These are phyloP conservation scores for Lepidium aucheri DNA, from an alignment of 345 rosid species.

Conservation along the genomic window DNA sequence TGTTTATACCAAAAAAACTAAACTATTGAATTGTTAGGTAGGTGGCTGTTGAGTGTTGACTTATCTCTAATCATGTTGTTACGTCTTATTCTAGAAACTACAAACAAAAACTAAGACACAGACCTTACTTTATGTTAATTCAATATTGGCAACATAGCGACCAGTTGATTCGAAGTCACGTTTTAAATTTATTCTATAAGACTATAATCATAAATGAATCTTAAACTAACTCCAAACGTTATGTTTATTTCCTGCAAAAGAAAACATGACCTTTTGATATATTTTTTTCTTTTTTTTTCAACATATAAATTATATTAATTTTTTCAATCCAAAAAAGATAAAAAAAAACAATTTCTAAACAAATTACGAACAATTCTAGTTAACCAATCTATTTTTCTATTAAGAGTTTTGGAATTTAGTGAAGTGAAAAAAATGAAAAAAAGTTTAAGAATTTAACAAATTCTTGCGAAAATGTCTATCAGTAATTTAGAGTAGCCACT, in stretches of 20 bases:
- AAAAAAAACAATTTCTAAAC: no score
- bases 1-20: neutral
- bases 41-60: conserved; percentile 25
- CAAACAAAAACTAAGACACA: neutral
- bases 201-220: neutral
- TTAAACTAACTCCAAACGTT: neutral
- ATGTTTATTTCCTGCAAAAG: neutral
- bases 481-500: no score
- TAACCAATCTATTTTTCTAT: no score
- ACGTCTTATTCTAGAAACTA: neutral
- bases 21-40: neutral
- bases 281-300: no score
- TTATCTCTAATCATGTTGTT: neutral
- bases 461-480: no score
- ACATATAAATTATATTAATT: no score
- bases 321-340: no score
- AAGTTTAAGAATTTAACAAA: no score
- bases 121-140: neutral
- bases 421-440: no score
- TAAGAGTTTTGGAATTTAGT: no score
- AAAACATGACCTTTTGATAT: no score
- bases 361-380: no score
- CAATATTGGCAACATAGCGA: conserved; percentile 16
- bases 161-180: conserved; percentile 15
- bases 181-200: neutral